A percentile compares a stretch with the other conserved stretches of the same genome.
Conservation (phyloP, 176 grass and related monocot species). For the Pharus latifolius region DNA sequence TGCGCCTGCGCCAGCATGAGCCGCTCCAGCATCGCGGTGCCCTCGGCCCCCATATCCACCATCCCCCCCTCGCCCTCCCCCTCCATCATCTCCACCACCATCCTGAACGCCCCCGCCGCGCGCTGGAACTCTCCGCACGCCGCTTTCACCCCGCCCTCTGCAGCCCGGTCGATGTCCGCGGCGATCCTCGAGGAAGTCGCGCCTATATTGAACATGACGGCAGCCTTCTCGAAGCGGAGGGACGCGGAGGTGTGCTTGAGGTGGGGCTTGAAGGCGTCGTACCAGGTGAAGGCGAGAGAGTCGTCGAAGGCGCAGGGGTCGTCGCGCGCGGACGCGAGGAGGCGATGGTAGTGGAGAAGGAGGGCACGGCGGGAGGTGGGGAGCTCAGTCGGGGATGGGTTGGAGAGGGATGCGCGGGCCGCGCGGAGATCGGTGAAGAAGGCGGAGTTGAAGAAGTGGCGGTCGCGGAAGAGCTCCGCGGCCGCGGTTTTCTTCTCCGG, state of each 20-base stretch:
- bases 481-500: constrained; percentile 69
- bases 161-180: constrained; percentile 20
- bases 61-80: constrained; percentile 27
- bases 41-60: constrained; percentile 56
- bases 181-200: constrained; percentile 51
- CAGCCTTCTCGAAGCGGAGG: constrained; percentile 60
- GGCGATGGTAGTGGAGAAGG: constrained; percentile 50
- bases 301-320: constrained; percentile 42
- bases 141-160: constrained; percentile 38
- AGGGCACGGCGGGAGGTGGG: constrained; percentile 31
- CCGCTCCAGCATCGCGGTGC: constrained; percentile 48
- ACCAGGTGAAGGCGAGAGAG: constrained; percentile 58
- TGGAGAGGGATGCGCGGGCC: constrained; percentile 29
- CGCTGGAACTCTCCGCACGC: constrained; percentile 59
- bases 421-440: constrained; percentile 43
- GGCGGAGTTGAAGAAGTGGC: constrained; percentile 47
- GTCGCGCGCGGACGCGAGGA: constrained; percentile 34
- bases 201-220: constrained; percentile 60
- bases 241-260: constrained; percentile 36
- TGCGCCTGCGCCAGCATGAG: constrained; percentile 92
- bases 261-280: constrained; percentile 65
- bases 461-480: constrained; percentile 45
- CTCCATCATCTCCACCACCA: constrained; percentile 39
- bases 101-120: constrained; percentile 47
- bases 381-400: constrained; percentile 16